Evolutionary conservation across 768 basidiomycete genomes (phyloP), one percentile per base, ranked within the genome.

Genomic region (Melanogaster broomeanus): DNA sequence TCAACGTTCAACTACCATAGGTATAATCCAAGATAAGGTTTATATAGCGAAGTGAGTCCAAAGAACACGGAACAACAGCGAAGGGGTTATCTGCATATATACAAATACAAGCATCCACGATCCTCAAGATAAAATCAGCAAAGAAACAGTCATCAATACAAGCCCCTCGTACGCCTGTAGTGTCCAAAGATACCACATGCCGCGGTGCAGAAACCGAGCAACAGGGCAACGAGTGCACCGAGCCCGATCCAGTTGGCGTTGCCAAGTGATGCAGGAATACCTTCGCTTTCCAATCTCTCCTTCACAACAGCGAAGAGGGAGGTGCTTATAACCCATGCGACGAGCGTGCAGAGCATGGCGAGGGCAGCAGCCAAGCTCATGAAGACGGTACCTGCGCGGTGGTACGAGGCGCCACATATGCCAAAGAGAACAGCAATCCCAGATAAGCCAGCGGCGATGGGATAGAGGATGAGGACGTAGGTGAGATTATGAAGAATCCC

Each of bases 241-340:
- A 93, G 77, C 3, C 86, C 87, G 50, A 93, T 62, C 91, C 91
- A 94, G 63, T 83, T 84, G 39, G 88, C 90, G 66, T 90, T 91
- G 15, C 90, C 91, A 69, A 83, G 86, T 55, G 78, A 72, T 3
- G 87, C 81, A 22, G 59, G 45, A 25, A 72, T 63, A 18, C 77
- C 79, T 18, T 71, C 70, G 53, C 78, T 68, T 49, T 78, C 75
- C 62, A 87, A 77, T 38, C 78, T 76, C 56, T 80, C 66, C 51
- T 83, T 83, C 16, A 81, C 82, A 54, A 90, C 79, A 42, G 84
- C 85, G 67, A 88, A 94, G 45, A 94, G 80, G 38, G 81, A 81
- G 81, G 92, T 86, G 70, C 91, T 90, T 67, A 93, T 74, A 40
- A 91, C 70, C 72, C 83, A 92, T 3, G 76, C 84, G 56, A 92